Evolutionary conservation across 768 basidiomycete genomes (phyloP), one percentile per base, ranked within the genome.

Genomic region (Lactarius akahatsu): DNA sequence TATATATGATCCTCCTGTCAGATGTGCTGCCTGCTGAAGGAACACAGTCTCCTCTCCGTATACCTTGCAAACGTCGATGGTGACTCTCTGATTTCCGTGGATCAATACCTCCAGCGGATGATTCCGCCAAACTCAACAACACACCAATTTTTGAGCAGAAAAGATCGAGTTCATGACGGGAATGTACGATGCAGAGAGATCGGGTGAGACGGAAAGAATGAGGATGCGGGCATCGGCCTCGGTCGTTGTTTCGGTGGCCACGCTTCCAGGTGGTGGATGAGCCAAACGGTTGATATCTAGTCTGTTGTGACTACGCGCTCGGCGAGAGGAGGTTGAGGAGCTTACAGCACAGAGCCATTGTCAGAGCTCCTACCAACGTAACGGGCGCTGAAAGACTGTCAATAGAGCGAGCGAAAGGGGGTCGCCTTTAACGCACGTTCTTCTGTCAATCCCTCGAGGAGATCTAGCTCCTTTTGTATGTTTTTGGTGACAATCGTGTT

Each of bases 91-190:
- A 45, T 34, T 11, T 32, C 1, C 57, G 13, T 18, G 20, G 30
- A 9, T 43, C 20, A 40, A 23, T 41, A 18, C 16, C 5, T 15
- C 8, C 13, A 9, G 16, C 20, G 30, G 9, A 13, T 28, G n/a
- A 56, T 9, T 16, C 23, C 20, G 26, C 43, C 32, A 4, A 18
- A 58, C 9, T 32, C 7, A 26, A 66, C 36, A 60, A 63, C 13
- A 77, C 89, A 92, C 96, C 71, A 94, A 82, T 80, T 99, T 99
- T 77, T 99, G 97, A 5, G 97, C 97, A 20, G 96, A 95, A 78
- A 99, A 99, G 58, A 98, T 98, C 62, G 95, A 89, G 75, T 98
- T 98, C 97, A 99, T 99, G 74, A 98, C 88, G 30, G 96, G 93
- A 58, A 98, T 96, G 77, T 99, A 99, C 11, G 95, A 93, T 9